Percentiles rank a stretch among this genome's conserved stretches.
Conservation (phyloP, 108 stramenopile genomes). For the Pseudonitzschia multistriata region DNA sequence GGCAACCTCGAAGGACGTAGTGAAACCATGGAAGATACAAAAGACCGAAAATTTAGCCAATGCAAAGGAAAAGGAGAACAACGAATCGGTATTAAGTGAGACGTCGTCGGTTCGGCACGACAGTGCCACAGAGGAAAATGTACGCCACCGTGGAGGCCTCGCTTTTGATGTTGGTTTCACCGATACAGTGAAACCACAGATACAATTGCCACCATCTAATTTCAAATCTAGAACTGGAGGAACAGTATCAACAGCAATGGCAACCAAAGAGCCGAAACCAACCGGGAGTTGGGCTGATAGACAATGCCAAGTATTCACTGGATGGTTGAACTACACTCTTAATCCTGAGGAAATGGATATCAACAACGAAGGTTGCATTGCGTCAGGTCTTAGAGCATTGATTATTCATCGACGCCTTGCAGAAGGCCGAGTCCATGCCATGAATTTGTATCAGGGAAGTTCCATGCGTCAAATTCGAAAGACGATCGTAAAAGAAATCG, state of each 20-base stretch:
- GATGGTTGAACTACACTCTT: conserved; percentile 84
- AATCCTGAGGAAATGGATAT: conserved; percentile 50
- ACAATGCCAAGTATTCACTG: conserved; percentile 64
- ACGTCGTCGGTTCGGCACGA: neutral
- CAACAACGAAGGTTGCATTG: neutral
- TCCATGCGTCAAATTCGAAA: conserved; percentile 39
- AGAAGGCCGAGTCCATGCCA: conserved; percentile 29
- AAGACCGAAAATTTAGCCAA: neutral
- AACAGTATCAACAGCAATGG: conserved; percentile 3
- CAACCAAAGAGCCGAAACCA: neutral
- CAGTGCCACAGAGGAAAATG: neutral
- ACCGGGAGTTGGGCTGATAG: conserved; percentile 69
- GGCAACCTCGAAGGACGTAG: neutral
- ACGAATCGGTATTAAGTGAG: neutral
- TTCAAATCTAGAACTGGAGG: conserved; percentile 17
- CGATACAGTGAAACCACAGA: neutral
- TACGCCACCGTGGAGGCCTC: conserved; percentile 5
- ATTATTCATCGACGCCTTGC: conserved; percentile 47
- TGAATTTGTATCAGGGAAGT: conserved; percentile 43
- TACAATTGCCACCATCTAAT: neutral
- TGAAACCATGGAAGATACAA: conserved; percentile 6
- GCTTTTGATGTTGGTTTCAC: conserved; percentile 8
- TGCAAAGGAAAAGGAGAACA: neutral
- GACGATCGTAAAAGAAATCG: conserved; percentile 61
- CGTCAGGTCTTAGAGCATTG: conserved; percentile 31